These are phyloP conservation scores for Cyclocybe cylindracea DNA, from an alignment of 768 basidiomycete genomes.

Conservation along the genomic window DNA sequence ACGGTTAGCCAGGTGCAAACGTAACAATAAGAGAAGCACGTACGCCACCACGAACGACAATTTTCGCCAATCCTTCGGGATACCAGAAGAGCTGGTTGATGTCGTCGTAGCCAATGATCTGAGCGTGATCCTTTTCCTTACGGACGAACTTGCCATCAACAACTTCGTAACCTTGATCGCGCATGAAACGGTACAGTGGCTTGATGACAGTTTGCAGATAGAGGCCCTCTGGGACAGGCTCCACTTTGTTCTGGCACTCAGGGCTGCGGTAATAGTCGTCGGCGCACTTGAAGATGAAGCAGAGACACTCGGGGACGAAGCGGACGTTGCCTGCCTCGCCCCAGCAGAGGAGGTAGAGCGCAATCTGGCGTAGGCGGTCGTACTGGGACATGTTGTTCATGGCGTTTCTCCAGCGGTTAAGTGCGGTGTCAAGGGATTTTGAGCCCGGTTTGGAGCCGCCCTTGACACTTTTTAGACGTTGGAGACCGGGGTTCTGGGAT, in stretches of 20 bases:
- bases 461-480: constrained; percentile 85
- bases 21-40: constrained; percentile 22
- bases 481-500: constrained; percentile 89
- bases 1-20: constrained; percentile 4
- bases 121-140: constrained; percentile 90
- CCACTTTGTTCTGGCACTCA: constrained; percentile 93
- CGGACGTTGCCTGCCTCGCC: constrained; percentile 97
- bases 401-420: constrained; percentile 94
- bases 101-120: constrained; percentile 99
- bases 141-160: constrained; percentile 93
- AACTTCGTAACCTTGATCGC: constrained; percentile 97
- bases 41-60: constrained; percentile 86
- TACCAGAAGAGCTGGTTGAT: constrained; percentile 99
- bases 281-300: constrained; percentile 99
- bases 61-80: constrained; percentile 94
- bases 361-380: constrained; percentile 94
- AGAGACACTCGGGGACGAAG: constrained; percentile 94
- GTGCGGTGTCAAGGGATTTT: constrained; percentile 91
- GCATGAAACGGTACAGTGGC: constrained; percentile 92
- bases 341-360: constrained; percentile 96
- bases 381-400: constrained; percentile 99
- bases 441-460: constrained; percentile 46
- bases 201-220: constrained; percentile 92
- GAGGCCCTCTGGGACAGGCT: constrained; percentile 92
- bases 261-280: constrained; percentile 99